These are phyloP conservation scores for Komagataella mondaviorum DNA, from an alignment of 805 yeast species.

Conservation along the genomic window DNA sequence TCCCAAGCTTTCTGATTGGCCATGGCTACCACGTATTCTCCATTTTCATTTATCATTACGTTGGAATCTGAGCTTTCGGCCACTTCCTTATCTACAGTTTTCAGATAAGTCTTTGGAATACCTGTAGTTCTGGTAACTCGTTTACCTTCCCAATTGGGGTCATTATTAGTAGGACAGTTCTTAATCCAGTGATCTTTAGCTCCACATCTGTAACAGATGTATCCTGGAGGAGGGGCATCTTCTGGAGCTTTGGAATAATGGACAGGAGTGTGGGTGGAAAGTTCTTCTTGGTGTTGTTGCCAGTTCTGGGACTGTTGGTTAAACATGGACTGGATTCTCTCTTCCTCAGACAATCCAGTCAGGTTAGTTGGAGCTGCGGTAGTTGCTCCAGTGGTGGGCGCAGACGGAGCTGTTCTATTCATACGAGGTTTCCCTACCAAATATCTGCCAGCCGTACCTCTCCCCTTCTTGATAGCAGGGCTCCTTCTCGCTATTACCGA, in stretches of 20 bases:
- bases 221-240: conserved; percentile 87
- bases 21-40: conserved; percentile 90
- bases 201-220: conserved; percentile 94
- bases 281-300: conserved; percentile 85
- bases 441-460: conserved; percentile 55
- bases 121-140: conserved; percentile 90
- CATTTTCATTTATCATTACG: conserved; percentile 83
- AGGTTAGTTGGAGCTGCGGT: conserved; percentile 15
- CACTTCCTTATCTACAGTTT: conserved; percentile 69
- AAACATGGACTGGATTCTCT: conserved; percentile 80
- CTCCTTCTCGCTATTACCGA: conserved; percentile 71
- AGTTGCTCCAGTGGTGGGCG: conserved; percentile 6
- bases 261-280: conserved; percentile 68
- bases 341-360: conserved; percentile 61
- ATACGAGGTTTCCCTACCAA: conserved; percentile 59
- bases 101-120: conserved; percentile 87
- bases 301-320: conserved; percentile 89
- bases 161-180: conserved; percentile 88
- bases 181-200: conserved; percentile 92
- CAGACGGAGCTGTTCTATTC: conserved; percentile 13
- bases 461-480: conserved; percentile 40
- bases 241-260: conserved; percentile 19
- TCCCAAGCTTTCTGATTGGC: conserved; percentile 92
- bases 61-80: conserved; percentile 33
- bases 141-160: conserved; percentile 89